Evolutionary conservation across 306 rosid genomes (phyloP), one percentile per base, ranked within the genome.

Genomic region (Bauhinia variegata): DNA sequence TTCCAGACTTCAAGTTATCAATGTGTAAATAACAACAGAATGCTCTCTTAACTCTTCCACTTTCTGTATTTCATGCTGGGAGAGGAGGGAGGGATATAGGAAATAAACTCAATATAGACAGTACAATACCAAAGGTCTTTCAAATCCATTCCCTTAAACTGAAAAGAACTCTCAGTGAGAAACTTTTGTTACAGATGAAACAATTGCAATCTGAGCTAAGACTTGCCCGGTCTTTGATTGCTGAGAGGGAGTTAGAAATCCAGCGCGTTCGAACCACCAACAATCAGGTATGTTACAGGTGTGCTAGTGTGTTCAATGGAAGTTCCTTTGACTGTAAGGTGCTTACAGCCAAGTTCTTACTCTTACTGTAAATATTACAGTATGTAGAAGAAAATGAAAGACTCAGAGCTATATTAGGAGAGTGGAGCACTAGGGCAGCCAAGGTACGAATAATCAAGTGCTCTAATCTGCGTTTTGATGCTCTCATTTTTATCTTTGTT

Each of bases 371-470:
- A 17, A 23, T 17, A 23, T 62, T 1, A 72, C 89, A 90, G 97
- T 90, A 95, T 48, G 95, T 95, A n/a, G 97, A 90, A 78, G 99
- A 95, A 80, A 95, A 95, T 46, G 99, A 95, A 75, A 86, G 99
- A 70, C 78, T 90, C 10, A 80, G 99, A 79, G 97, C 97, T 50
- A 95, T 95, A 71, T 78, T 95, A 70, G 96, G 92, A 64, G 99
- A 95, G 77, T 95, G 99, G 97, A 90, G 99, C 79, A 80, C 90
- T 36, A 81, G 95, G 28, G 96, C 99, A 14, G 97, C 99, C n/a
- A 95, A 90, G 97, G 99, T 95, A 32, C 28, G 13, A 19, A 49
- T 5, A 3, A 37, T 23, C 66, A 14, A 38, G 7, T 67, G 46
- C 7, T 33, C n/a, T 32, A 58, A 28, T 37, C 28, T 59, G 63